Percentiles rank a stretch among this genome's conserved stretches.
These are phyloP conservation scores for Nothophytophthora sp. DNA, from an alignment of 352 stramenopile species.

Conservation along the genomic window DNA sequence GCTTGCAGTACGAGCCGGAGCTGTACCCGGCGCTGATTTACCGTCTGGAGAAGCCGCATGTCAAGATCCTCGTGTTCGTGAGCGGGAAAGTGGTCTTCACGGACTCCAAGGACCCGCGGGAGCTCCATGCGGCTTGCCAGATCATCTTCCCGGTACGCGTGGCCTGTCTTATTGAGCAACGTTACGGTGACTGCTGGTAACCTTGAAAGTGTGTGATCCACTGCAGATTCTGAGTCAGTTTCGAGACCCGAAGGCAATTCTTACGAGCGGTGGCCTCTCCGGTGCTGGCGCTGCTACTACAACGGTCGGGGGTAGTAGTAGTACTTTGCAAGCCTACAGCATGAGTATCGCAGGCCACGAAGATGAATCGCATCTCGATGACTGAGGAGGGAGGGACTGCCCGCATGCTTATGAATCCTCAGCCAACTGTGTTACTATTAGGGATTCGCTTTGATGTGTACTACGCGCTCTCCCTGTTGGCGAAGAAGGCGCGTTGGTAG, in stretches of 20 bases:
- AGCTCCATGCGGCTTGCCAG: slow-evolving; percentile 84
- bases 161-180: neutral
- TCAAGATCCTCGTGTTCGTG: slow-evolving; percentile 99
- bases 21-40: slow-evolving; percentile 99
- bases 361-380: slow-evolving; percentile 41
- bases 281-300: neutral
- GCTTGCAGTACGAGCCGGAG: slow-evolving; percentile 96
- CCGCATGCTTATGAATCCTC: neutral
- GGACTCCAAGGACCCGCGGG: slow-evolving; percentile 85
- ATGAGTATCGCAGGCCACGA: slow-evolving; percentile 19
- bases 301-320: no score
- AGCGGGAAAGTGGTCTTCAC: slow-evolving; percentile 98
- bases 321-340: no score
- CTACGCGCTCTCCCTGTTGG: slow-evolving; percentile 9
- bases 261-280: slow-evolving; percentile 1
- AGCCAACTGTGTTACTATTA: neutral
- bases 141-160: slow-evolving; percentile 68
- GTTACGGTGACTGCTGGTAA: neutral
- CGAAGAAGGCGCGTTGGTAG: slow-evolving; percentile 37
- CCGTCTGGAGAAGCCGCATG: slow-evolving; percentile 93
- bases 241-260: slow-evolving; percentile 45
- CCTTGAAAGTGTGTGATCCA: neutral
- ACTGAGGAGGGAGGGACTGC: slow-evolving; percentile 28
- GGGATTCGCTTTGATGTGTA: neutral
- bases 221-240: slow-evolving; percentile 66